phyloP scores from a whole-genome alignment of 2,329 filamentous ascomycete species.

The Penicillium sp. region DNA sequence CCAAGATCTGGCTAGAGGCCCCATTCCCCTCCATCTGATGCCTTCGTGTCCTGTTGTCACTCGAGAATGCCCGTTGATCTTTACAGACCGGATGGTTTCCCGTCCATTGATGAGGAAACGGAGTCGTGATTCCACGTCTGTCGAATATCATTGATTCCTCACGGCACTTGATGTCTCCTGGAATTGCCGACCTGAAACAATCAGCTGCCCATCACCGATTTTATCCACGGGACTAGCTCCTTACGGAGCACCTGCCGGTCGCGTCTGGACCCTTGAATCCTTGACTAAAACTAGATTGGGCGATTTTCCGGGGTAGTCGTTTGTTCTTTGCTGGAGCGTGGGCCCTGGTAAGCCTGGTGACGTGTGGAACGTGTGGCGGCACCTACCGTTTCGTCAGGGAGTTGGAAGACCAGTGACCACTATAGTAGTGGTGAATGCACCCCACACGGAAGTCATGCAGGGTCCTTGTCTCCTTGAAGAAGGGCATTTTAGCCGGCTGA shows the following conservation, averaged over 20 bases:
- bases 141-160: not conserved
- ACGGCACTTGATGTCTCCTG: not conserved
- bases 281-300: not conserved
- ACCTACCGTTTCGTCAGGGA: not conserved
- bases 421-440: not conserved
- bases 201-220: not conserved
- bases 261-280: not conserved
- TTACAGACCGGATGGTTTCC: too few species aligned
- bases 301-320: conserved; percentile 2
- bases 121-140: not conserved
- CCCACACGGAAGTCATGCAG: not conserved
- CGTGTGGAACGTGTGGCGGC: not conserved
- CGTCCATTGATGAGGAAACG: too few species aligned
- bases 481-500: not conserved
- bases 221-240: not conserved
- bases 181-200: not conserved
- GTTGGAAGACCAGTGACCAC: not conserved
- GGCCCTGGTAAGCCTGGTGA: too few species aligned
- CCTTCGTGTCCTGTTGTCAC: too few species aligned
- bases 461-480: not conserved
- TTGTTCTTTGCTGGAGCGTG: not conserved
- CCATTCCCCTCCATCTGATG: too few species aligned
- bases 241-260: not conserved
- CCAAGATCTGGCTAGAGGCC: too few species aligned
- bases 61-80: too few species aligned